phyloP scores from a whole-genome alignment of 1,284 basidiomycete species.

The Papiliotrema terrestris region DNA sequence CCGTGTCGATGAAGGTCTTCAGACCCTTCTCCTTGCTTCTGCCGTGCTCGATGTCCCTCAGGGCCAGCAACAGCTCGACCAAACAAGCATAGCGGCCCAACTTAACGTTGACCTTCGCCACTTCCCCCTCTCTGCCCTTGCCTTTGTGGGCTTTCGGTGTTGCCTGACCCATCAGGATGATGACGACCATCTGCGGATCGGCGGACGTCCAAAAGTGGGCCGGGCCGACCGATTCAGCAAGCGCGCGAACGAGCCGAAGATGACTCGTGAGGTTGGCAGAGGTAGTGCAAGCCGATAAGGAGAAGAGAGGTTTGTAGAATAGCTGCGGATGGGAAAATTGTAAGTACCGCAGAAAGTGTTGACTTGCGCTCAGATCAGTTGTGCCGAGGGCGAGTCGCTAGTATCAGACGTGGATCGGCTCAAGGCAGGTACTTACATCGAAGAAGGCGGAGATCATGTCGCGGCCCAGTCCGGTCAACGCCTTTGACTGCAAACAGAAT shows the following conservation, averaged over 20 bases:
- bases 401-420: background rate
- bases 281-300: constrained; percentile 62
- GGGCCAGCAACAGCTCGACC: constrained; percentile 59
- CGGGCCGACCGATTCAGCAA: constrained; percentile 56
- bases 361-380: background rate
- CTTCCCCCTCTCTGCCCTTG: constrained; percentile 38
- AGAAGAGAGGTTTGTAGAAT: constrained; percentile 72
- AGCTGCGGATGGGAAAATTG: constrained; percentile 54
- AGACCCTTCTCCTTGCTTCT: constrained; percentile 48
- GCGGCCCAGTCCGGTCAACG: background rate
- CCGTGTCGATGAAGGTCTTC: constrained; percentile 53
- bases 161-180: constrained; percentile 55
- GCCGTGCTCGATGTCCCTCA: constrained; percentile 32
- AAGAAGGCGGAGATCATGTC: background rate
- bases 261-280: constrained; percentile 59
- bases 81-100: constrained; percentile 64
- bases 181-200: constrained; percentile 70
- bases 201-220: constrained; percentile 60
- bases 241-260: constrained; percentile 56
- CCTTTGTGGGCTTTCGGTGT: constrained; percentile 34
- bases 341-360: constrained; percentile 27
- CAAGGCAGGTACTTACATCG: background rate
- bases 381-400: constrained; percentile 13
- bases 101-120: constrained; percentile 54
- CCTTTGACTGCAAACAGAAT: background rate